These are phyloP conservation scores for Exophiala spinifera DNA, from an alignment of 2,329 filamentous ascomycete genomes.

Conservation along the genomic window DNA sequence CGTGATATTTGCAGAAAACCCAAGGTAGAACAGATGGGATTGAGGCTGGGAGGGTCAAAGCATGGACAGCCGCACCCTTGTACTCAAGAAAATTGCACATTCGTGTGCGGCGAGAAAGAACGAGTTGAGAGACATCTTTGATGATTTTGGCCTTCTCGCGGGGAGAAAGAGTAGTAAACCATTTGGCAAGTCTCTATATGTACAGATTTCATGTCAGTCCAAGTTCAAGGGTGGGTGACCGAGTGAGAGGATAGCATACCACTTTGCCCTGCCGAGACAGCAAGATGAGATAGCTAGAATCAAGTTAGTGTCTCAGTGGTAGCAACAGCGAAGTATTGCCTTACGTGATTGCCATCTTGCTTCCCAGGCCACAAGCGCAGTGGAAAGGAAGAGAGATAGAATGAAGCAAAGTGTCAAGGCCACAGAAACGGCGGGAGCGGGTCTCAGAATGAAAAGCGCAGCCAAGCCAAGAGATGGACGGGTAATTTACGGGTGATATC, in stretches of 20 bases:
- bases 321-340: slow-evolving; percentile 19
- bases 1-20: not conserved
- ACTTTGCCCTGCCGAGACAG: slow-evolving; percentile 99
- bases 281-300: slow-evolving; percentile 84
- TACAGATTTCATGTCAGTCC: slow-evolving; percentile 31
- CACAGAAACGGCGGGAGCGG: slow-evolving; percentile 3
- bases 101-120: slow-evolving; percentile 88
- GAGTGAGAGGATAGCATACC: slow-evolving; percentile 56
- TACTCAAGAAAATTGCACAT: slow-evolving; percentile 99
- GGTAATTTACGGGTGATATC: no score
- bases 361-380: not conserved
- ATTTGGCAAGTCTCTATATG: slow-evolving; percentile 88
- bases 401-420: not conserved
- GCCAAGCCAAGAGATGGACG: slow-evolving; percentile 1
- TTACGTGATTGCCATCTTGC: slow-evolving; percentile 56
- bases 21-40: not conserved
- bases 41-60: slow-evolving; percentile 9
- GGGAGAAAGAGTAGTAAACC: slow-evolving; percentile 96
- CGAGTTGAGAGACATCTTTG: slow-evolving; percentile 97
- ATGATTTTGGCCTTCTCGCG: slow-evolving; percentile 99
- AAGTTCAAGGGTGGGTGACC: slow-evolving; percentile 38
- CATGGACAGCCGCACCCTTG: slow-evolving; percentile 64
- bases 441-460: slow-evolving; percentile 1
- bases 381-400: not conserved
- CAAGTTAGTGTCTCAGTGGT: slow-evolving; percentile 16